Percentiles rank a stretch among this genome's conserved stretches.
These are phyloP conservation scores for Nelumbo lutea DNA, from an alignment of 164 flowering plant genomes.

Conservation along the genomic window DNA sequence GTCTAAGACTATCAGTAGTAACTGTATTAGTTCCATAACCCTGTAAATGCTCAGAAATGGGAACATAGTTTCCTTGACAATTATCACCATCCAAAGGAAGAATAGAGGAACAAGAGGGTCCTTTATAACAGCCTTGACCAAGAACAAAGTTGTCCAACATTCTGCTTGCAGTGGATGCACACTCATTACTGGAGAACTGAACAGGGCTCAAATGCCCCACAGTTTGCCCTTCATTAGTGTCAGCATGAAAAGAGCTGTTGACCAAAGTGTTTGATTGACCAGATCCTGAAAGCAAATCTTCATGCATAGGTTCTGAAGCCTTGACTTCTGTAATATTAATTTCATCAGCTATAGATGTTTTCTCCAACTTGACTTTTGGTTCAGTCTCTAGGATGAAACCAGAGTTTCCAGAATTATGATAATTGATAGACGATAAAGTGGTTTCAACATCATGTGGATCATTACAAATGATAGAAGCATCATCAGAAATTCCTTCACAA, in stretches of 20 bases:
- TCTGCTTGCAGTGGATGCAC: conserved; percentile 3
- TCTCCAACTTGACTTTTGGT: conserved; percentile 20
- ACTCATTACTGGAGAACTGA: conserved; percentile 2
- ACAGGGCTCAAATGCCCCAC: neutral
- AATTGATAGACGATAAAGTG: neutral
- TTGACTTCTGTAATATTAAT: conserved; percentile 6
- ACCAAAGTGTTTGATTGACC: neutral
- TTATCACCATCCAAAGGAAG: conserved; percentile 13
- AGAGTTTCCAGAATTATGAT: conserved; percentile 6
- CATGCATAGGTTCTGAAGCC: conserved; percentile 8
- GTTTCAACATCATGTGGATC: neutral
- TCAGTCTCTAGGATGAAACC: conserved; percentile 3
- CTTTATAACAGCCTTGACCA: conserved; percentile 7
- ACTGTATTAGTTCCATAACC: conserved; percentile 21
- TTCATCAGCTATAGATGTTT: conserved; percentile 11
- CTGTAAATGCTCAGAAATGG: conserved; percentile 13
- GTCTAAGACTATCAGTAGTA: conserved; percentile 14
- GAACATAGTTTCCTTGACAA: conserved; percentile 9
- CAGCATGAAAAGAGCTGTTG: conserved; percentile 8
- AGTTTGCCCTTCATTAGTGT: neutral
- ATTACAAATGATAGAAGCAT: neutral
- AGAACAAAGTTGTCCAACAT: neutral
- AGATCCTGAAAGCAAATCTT: conserved; percentile 1
- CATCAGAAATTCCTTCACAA: conserved; percentile 7
- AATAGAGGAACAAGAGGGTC: neutral